A percentile compares a stretch with the other conserved stretches of the same genome.
Conservation (phyloP, 495 filamentous ascomycete species). For the Penicillium roqueforti region DNA sequence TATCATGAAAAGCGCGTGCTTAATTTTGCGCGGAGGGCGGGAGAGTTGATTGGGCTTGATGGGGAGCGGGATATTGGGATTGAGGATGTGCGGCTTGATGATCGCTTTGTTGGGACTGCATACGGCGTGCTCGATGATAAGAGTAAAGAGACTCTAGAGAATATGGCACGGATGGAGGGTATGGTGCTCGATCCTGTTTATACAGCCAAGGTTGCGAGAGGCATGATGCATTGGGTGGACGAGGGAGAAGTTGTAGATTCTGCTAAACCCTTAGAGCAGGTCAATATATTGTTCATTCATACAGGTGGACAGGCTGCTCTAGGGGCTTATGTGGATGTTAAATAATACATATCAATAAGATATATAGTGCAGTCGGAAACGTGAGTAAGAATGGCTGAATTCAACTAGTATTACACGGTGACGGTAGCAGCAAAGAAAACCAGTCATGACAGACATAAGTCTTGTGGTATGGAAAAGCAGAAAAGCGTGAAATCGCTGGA, state of each 20-base stretch:
- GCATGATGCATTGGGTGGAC: conserved; percentile 29
- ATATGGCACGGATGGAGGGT: conserved; percentile 29
- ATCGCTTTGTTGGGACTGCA: conserved; percentile 31
- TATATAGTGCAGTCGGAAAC: background rate
- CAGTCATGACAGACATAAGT: conserved; percentile 24
- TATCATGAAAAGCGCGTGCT: conserved; percentile 35
- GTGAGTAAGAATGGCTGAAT: conserved; percentile 18
- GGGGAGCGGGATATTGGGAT: conserved; percentile 19
- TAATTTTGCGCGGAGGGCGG: conserved; percentile 30
- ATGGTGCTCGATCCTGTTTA: conserved; percentile 39
- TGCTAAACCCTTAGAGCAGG: conserved; percentile 7
- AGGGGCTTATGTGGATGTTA: conserved; percentile 31
- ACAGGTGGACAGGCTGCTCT: conserved; percentile 40
- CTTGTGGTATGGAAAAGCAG: conserved; percentile 12
- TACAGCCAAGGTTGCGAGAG: conserved; percentile 34
- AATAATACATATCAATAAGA: background rate
- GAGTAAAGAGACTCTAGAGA: conserved; percentile 18
- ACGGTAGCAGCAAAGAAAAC: conserved; percentile 18
- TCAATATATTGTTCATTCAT: conserved; percentile 41
- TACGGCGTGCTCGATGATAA: conserved; percentile 34
- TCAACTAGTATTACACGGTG: conserved; percentile 29
- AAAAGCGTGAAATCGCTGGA: conserved; percentile 16
- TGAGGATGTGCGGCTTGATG: conserved; percentile 35
- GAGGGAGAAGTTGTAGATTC: conserved; percentile 21
- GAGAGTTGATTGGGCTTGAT: conserved; percentile 28